Conservation (phyloP, 139 green algal species). For the Coccomyxa sp. region DNA sequence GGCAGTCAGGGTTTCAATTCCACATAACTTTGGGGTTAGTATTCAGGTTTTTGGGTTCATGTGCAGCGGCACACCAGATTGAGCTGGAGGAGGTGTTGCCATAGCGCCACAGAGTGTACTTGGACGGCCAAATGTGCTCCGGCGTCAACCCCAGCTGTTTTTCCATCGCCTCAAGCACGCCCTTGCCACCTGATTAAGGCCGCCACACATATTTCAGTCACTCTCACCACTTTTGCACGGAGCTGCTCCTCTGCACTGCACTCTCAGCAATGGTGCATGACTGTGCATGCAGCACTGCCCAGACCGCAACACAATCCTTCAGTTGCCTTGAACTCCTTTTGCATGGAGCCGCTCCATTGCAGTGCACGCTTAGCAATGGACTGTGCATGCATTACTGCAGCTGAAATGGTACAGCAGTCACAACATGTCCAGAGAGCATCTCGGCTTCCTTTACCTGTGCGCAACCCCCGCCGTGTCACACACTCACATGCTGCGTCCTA, state of each 20-base stretch:
- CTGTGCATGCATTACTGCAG: no score
- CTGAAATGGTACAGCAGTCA: no score
- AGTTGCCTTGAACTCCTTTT: no score
- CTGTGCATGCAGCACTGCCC: no score
- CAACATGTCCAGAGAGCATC: conserved; percentile 10
- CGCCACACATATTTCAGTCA: no score
- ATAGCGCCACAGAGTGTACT: conserved; percentile 56
- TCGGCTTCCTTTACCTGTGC: not conserved
- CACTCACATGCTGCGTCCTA: not conserved
- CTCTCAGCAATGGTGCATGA: no score
- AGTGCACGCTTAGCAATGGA: no score
- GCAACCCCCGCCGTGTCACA: not conserved
- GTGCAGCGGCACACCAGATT: conserved; percentile 16
- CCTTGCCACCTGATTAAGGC: conserved; percentile 30
- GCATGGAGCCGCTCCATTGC: no score
- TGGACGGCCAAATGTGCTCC: conserved; percentile 41
- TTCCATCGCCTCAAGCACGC: conserved; percentile 69
- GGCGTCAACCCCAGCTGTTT: conserved; percentile 62
- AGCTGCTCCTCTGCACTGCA: no score
- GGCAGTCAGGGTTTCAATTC: no score
- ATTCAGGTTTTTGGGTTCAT: not conserved
- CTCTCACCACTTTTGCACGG: no score
- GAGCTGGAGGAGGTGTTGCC: conserved; percentile 81
- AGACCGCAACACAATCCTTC: no score
- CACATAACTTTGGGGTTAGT: not conserved